A percentile compares a stretch with the other conserved stretches of the same genome.
Conservation (phyloP, 257 asterid genomes). For the Solanum dulcamara region DNA sequence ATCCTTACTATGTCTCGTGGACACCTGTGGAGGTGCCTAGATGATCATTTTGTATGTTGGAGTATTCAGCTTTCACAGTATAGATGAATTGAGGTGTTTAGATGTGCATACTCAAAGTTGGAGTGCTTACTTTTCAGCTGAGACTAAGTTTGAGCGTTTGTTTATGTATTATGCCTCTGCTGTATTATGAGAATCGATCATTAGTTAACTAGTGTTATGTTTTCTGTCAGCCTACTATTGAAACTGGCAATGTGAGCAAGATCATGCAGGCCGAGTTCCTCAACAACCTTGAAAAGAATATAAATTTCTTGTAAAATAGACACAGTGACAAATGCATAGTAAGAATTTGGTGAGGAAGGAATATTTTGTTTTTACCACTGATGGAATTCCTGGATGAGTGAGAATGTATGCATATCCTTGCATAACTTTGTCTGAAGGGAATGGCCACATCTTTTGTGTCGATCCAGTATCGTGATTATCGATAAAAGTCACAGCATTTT, state of each 20-base stretch:
- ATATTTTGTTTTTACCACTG: slow-evolving; percentile 17
- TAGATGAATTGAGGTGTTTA: background rate
- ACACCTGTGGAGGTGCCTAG: fast-evolving
- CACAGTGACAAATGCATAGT: no score
- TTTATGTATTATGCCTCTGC: background rate
- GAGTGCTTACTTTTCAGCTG: background rate
- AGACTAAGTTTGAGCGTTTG: background rate
- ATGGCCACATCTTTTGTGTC: slow-evolving; percentile 59
- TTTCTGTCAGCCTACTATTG: background rate
- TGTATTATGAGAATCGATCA: background rate
- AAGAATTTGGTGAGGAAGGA: background rate
- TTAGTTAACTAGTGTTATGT: background rate
- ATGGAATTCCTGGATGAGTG: slow-evolving; percentile 78
- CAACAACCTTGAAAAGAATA: background rate
- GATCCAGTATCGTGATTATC: slow-evolving; percentile 89
- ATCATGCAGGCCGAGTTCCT: background rate
- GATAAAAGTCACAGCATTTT: slow-evolving; percentile 63
- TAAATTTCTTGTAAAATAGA: background rate
- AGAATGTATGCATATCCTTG: slow-evolving; percentile 85
- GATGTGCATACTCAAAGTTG: background rate
- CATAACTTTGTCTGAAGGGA: slow-evolving; percentile 61
- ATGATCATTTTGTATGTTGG: background rate
- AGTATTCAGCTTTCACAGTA: background rate
- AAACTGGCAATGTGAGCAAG: background rate
- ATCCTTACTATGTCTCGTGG: fast-evolving